Base-by-base conservation (phyloP, 2,329 filamentous ascomycete genomes). In the Ophiostoma triangulosporum region DNA sequence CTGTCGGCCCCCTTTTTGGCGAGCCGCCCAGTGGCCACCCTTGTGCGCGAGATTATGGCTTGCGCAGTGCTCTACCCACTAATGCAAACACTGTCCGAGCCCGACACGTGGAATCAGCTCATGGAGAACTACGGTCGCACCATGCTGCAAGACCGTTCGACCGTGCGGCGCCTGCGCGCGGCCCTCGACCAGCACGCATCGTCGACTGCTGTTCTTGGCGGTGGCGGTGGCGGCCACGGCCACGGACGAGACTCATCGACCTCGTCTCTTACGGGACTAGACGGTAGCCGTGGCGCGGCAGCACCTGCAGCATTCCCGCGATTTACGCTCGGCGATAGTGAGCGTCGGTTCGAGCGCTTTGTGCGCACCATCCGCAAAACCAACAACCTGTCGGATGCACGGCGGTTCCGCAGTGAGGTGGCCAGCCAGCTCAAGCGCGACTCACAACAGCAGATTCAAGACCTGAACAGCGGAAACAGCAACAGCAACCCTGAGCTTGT, bases 81-180 rank as follows among this genome's bases (percentile, higher is more conserved):
- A 22, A 75, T 96, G 64, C 81, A 84, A 61, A 73, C 89, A 57
- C 72, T 98, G 17, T 80, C 87, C 5, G 91, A 98, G 61, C 90
- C 94, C 1, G 94, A 98, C 69, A 95, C 86, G 8, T 98, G 91
- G 91, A 97, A 98, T 63, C 90, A 96, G 66, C 69, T 95, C 56
- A 88, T 97, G 76, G 91, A 97, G 67, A 90, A 84, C 54, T 88
- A 84, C 67, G 86, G 89, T 17, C 83, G 87, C 50, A 84, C 85
- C 26, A 84, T 95, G 72, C 75, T 98, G 40, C 93, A 97, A 66
- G 94, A 98, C 65, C 81, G 94, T 35, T 97, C 95, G 58, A 96
- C 90, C 0, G 91, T 98, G 36, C 83, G 87, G 54, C 95, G 89
- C 66, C 77, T 98, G 52, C 83, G 93, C 53, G 91, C 89, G 36